phyloP scores from a whole-genome alignment of 1,284 basidiomycete species.

The Laetiporus sulphureus region DNA sequence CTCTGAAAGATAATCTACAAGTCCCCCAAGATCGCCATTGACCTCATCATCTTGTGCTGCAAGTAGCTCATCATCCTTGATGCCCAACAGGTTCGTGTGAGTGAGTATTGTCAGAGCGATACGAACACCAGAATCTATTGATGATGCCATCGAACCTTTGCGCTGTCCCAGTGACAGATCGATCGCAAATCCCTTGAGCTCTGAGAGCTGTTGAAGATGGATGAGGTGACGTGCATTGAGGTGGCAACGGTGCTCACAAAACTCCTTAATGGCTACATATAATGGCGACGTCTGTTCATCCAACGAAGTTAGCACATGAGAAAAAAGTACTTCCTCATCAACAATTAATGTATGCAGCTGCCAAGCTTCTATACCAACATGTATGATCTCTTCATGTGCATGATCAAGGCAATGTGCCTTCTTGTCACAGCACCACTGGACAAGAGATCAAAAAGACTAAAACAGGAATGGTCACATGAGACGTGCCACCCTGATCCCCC shows the following conservation, averaged over 20 bases:
- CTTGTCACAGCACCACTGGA: no score
- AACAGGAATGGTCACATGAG: no score
- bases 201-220: neutral
- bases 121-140: no score
- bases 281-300: neutral
- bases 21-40: no score
- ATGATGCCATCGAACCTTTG: neutral
- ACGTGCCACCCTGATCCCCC: no score
- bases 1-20: no score
- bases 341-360: slow-evolving; percentile 21
- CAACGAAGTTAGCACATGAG: neutral
- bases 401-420: slow-evolving; percentile 21
- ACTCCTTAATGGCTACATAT: neutral
- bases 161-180: neutral
- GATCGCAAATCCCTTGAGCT: neutral
- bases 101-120: no score
- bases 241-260: neutral
- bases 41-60: no score
- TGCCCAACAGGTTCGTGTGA: no score
- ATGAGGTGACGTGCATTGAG: neutral
- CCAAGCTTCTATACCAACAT: slow-evolving; percentile 26
- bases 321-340: slow-evolving; percentile 14
- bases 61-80: no score
- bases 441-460: no score
- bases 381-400: slow-evolving; percentile 27